Conservation (phyloP, 1,284 basidiomycete species). For the Ceratobasidium sp. region DNA sequence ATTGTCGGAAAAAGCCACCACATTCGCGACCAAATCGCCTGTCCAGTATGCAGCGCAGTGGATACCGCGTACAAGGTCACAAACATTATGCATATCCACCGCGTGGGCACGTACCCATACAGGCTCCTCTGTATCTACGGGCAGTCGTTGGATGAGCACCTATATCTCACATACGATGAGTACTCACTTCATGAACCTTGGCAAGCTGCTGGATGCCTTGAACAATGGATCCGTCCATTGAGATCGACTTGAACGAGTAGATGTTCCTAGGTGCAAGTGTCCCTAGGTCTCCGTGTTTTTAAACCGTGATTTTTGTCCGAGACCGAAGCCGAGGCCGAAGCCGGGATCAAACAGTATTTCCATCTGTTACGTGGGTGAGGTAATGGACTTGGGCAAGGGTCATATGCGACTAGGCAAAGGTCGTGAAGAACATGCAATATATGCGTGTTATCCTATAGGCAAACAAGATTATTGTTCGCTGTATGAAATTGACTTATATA, state of each 20-base stretch:
- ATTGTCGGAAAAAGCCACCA: conserved; percentile 48
- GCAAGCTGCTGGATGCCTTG: conserved; percentile 11
- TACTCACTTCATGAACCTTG: conserved; percentile 29
- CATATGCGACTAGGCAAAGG: no score
- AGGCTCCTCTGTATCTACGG: conserved; percentile 6
- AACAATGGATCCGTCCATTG: neutral
- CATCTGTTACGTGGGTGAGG: conserved; percentile 10
- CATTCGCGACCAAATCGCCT: conserved; percentile 45
- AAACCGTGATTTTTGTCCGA: conserved; percentile 7
- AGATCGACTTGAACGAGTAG: no score
- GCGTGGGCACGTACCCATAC: conserved; percentile 41
- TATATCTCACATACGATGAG: neutral
- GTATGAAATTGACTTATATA: neutral
- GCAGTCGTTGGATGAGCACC: neutral
- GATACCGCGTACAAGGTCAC: conserved; percentile 46
- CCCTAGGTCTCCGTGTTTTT: neutral
- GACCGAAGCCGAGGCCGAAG: conserved; percentile 35
- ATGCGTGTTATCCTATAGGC: neutral
- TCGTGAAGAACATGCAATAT: neutral
- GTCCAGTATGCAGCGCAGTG: conserved; percentile 48
- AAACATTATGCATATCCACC: conserved; percentile 42
- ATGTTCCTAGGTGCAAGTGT: neutral
- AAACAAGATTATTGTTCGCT: neutral
- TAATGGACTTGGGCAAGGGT: no score
- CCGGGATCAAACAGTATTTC: conserved; percentile 36